Percentiles rank a stretch among this genome's conserved stretches.
These are phyloP conservation scores for Globisporangium nagaii DNA, from an alignment of 352 stramenopile genomes.

Conservation along the genomic window DNA sequence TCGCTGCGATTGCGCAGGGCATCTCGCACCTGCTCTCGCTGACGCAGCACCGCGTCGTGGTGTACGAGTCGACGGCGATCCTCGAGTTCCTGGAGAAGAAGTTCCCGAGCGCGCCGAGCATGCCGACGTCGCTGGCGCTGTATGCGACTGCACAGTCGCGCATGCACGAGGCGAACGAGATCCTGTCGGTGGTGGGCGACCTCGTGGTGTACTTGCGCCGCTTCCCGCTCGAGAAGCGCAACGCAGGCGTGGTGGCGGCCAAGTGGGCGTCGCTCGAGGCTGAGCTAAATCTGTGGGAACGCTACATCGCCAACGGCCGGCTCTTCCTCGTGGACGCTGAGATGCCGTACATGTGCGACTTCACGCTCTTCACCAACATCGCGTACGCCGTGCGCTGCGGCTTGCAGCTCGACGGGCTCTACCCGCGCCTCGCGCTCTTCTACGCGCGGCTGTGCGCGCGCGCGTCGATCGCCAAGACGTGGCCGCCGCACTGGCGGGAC, in stretches of 20 bases:
- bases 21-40: constrained; percentile 30
- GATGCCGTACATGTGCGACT: constrained; percentile 68
- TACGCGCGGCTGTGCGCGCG: constrained; percentile 72
- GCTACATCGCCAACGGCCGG: constrained; percentile 49
- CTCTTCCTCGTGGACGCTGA: constrained; percentile 61
- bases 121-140: constrained; percentile 36
- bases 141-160: constrained; percentile 74
- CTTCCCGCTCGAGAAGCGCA: constrained; percentile 55
- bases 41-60: constrained; percentile 40
- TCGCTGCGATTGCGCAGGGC: constrained; percentile 24
- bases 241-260: constrained; percentile 45
- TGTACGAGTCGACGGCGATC: constrained; percentile 79
- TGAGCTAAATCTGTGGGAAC: constrained; percentile 75
- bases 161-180: constrained; percentile 81
- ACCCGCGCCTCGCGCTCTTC: constrained; percentile 71
- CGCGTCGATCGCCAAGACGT: constrained; percentile 68
- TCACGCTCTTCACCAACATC: constrained; percentile 83
- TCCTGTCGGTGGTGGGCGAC: constrained; percentile 76
- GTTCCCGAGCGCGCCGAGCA: constrained; percentile 38
- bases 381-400: constrained; percentile 83
- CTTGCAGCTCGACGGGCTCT: constrained; percentile 74
- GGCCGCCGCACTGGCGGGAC: constrained; percentile 79
- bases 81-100: constrained; percentile 77
- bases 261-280: constrained; percentile 68
- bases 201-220: constrained; percentile 76